Conservation (phyloP, 1,284 basidiomycete species). For the Fomitopsis palustris region DNA sequence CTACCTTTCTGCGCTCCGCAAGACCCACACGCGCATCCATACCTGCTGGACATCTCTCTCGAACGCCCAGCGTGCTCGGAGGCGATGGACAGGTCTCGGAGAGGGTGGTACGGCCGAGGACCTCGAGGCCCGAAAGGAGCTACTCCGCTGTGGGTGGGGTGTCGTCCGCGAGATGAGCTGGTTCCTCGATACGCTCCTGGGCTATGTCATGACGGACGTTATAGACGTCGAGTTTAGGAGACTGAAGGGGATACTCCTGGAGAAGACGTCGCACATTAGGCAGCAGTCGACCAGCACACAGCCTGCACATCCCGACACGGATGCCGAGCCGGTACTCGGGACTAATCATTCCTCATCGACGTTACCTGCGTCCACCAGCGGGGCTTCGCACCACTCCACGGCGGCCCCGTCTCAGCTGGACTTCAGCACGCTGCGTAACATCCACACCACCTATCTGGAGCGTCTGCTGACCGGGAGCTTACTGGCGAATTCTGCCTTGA, state of each 20-base stretch:
- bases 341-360: conserved; percentile 13
- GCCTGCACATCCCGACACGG: background rate
- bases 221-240: conserved; percentile 79
- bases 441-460: conserved; percentile 81
- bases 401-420: conserved; percentile 49
- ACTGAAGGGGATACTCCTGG: conserved; percentile 54
- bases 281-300: conserved; percentile 21
- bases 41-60: conserved; percentile 82
- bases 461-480: conserved; percentile 79
- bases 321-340: conserved; percentile 2
- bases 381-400: conserved; percentile 16
- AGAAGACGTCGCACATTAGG: conserved; percentile 14
- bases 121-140: conserved; percentile 53
- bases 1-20: conserved; percentile 80
- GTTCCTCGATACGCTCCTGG: conserved; percentile 82
- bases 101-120: conserved; percentile 81
- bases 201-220: conserved; percentile 88
- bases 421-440: conserved; percentile 78
- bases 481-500: conserved; percentile 64
- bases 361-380: conserved; percentile 20
- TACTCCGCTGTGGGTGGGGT: conserved; percentile 82
- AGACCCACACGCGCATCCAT: conserved; percentile 77
- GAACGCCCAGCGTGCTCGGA: conserved; percentile 75
- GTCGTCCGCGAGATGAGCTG: conserved; percentile 85
- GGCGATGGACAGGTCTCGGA: conserved; percentile 81